Evolutionary conservation across 106 monocot species (phyloP), one percentile per base, ranked within the genome.

Genomic region (Dactylorhiza incarnata): DNA sequence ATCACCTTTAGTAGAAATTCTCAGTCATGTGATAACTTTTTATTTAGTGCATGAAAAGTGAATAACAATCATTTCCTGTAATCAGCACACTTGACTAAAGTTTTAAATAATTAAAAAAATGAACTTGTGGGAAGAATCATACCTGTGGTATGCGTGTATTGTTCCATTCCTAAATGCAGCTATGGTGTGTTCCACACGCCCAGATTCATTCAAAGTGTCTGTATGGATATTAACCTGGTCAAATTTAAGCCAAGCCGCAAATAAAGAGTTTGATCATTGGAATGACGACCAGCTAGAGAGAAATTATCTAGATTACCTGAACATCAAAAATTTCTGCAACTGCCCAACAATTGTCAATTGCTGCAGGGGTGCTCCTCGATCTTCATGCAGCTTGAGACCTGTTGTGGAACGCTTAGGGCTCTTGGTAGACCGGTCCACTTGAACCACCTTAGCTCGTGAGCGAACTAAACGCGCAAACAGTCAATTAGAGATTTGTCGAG

Each of bases 131-230:
- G 9, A 45, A 16, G 4, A 15, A n/a, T n/a, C 49, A 74, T 78
- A 94, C 97, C 97, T 97, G 79, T 97, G 97, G 81, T 94, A 97
- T 48, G 93, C 89, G 77, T 97, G 97, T 79, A 97, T 97, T 56
- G 97, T 94, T 84, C 91, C 87, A 76, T 83, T 81, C 73, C 80
- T 91, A 81, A 97, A 97, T 65, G 97, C 89, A 72, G 85, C 97
- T 71, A 97, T 86, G 12, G 97, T 97, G 74, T 97, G 97, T 47
- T 97, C 97, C 63, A 97, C 97, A 80, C 93, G 94, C 56, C 97
- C 97, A 54, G 97, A 97, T 80, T 97, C 97, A 78, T 97, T 97
- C 66, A 97, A 76, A 29, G 97, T 97, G 80, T 97, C 97, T 9
- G 97, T 97, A 81, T 97, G 97, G 50, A 97, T 97, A 74, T 97